Evolutionary conservation across 2,329 filamentous ascomycete genomes (phyloP).

Genomic region (Pseudogymnoascus sp.): DNA sequence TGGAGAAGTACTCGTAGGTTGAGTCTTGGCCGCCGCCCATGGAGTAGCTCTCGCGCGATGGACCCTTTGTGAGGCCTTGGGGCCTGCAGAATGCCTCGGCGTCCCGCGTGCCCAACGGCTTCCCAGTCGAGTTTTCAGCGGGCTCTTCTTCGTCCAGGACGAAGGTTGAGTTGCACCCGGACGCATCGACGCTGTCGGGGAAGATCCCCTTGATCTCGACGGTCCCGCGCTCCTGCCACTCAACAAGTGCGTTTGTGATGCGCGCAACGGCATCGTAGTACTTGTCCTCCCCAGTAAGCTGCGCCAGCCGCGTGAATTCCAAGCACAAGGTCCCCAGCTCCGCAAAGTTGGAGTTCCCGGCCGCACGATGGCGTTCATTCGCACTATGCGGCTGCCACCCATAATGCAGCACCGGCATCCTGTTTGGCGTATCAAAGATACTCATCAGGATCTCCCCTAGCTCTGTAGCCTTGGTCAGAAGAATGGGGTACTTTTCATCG

Average conservation of each 20-base stretch:
- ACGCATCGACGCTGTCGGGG: conserved; percentile 69
- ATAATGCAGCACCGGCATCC: conserved; percentile 34
- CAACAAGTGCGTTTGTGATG: conserved; percentile 72
- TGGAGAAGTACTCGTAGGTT: conserved; percentile 65
- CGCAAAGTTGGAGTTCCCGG: conserved; percentile 46
- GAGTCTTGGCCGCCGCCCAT: conserved; percentile 63
- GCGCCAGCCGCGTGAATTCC: conserved; percentile 84
- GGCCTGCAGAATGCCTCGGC: conserved; percentile 44
- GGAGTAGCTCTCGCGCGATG: conserved; percentile 42
- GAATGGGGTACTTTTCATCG: conserved; percentile 21
- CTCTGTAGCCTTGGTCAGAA: conserved; percentile 28
- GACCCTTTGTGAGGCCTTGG: conserved; percentile 48
- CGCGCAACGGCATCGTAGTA: conserved; percentile 88
- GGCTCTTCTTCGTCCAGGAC: conserved; percentile 14
- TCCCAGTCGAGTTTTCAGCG: not conserved
- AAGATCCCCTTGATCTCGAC: conserved; percentile 74
- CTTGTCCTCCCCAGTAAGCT: conserved; percentile 71
- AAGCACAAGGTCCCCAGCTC: conserved; percentile 62
- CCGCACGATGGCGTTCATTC: conserved; percentile 57
- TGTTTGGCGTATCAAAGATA: conserved; percentile 47
- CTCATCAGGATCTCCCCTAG: conserved; percentile 29
- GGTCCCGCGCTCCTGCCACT: conserved; percentile 58
- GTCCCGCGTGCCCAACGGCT: not conserved
- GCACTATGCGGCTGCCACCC: conserved; percentile 56
- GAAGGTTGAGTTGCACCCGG: conserved; percentile 62